Base-by-base conservation (phyloP, 1,139 yeast genomes). In the Debaryomyces psychrophilus region DNA sequence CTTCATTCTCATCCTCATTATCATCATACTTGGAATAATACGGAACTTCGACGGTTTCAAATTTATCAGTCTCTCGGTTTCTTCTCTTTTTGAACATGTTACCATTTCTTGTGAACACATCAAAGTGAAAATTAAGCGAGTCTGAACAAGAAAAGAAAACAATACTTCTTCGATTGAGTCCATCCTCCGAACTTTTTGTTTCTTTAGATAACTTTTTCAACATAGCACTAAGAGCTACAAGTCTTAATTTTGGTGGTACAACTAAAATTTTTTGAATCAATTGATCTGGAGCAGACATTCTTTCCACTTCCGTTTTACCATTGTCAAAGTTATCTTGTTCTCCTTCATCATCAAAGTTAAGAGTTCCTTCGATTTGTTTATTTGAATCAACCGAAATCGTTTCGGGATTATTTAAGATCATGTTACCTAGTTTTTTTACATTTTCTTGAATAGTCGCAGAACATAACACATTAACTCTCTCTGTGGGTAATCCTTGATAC, bases 131-230 rank as follows among this genome's bases (percentile, higher is more conserved):
- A 56, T 93, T 90, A 18, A 95, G 98, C 11, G 97, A 87, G 61
- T 93, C 98, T 0, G 98, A 84, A 68, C 99, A 93, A 7, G 97
- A 87, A 54, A 90, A 79, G 64, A 93, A 93, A 0, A 95, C 92
- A 62, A 93, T 85, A 1, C 93, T 82, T 58, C 90, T 80, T 52
- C 65, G 26, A 43, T 53, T 39, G 5, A 57, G 55, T n/a, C 20
- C 41, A 7, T 31, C 12, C 8, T 31, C 42, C 15, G 22, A 15
- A 8, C 12, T 14, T 1, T 66, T 62, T 4, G 67, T 59, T 1
- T 56, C 53, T 12, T 55, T 57, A 1, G 81, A 72, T 8, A 83
- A 65, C 25, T 76, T 71, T 58, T 79, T 80, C 49, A 93, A 69
- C 5, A 76, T 62, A 1, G 88, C 90, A 15, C 88, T 83, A 36